These are phyloP conservation scores for Amylostereum chailletii DNA, from an alignment of 1,284 basidiomycete genomes.

Conservation along the genomic window DNA sequence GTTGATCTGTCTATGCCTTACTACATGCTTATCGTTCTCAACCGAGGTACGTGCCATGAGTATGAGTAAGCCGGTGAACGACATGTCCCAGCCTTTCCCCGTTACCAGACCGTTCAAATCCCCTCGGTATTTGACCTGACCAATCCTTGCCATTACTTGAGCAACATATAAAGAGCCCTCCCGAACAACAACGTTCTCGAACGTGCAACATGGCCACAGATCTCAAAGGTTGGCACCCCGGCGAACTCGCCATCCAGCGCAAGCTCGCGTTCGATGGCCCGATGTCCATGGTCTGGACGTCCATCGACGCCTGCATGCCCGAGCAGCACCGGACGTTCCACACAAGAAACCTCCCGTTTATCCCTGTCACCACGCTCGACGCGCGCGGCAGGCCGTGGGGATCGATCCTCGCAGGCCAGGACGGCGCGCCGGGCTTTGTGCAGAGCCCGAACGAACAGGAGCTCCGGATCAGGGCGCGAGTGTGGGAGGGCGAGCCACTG, in stretches of 20 bases:
- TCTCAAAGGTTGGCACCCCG: constrained; percentile 31
- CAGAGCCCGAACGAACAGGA: constrained; percentile 28
- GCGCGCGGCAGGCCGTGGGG: constrained; percentile 27
- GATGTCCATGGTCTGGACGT: constrained; percentile 21
- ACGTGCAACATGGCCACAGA: constrained; percentile 6
- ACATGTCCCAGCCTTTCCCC: no score
- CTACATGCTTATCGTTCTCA: no score
- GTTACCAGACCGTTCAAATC: no score
- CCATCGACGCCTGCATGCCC: constrained; percentile 23
- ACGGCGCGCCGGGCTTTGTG: constrained; percentile 34
- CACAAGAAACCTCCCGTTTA: constrained; percentile 26
- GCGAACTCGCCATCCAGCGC: constrained; percentile 26
- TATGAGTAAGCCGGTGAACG: no score
- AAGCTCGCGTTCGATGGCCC: constrained; percentile 19
- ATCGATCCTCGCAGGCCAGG: constrained; percentile 24
- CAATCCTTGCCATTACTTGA: no score
- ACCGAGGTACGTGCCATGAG: no score
- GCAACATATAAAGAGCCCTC: no score
- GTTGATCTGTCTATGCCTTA: no score
- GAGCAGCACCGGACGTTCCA: constrained; percentile 29
- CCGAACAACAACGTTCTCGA: no score
- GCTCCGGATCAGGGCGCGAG: constrained; percentile 31
- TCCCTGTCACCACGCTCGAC: constrained; percentile 32
- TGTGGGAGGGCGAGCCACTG: constrained; percentile 54
- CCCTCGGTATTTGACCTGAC: no score